These are phyloP conservation scores for Glycine soja DNA, from an alignment of 306 rosid genomes.

Conservation along the genomic window DNA sequence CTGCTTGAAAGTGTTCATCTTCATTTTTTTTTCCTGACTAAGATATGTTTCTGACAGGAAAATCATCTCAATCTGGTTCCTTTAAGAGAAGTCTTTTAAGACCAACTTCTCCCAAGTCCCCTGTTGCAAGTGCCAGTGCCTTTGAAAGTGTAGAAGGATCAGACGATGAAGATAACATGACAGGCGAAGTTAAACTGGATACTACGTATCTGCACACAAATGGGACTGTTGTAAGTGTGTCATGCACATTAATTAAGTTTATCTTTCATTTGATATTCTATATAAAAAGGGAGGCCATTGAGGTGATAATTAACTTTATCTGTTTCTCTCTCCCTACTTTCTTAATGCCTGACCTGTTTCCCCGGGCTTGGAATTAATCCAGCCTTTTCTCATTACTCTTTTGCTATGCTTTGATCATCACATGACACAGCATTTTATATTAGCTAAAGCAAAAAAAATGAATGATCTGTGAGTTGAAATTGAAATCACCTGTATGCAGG, in stretches of 20 bases:
- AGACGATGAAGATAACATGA: slow-evolving; percentile 73
- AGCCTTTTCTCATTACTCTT: slow-evolving; percentile 6
- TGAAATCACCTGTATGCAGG: slow-evolving; percentile 61
- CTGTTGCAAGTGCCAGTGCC: slow-evolving; percentile 93
- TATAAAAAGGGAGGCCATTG: slow-evolving; percentile 11
- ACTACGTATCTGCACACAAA: slow-evolving; percentile 67
- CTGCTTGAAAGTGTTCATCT: slow-evolving; percentile 30
- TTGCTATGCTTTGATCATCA: not conserved
- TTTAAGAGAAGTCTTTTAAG: slow-evolving; percentile 67
- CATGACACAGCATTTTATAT: slow-evolving; percentile 28
- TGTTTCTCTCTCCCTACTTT: slow-evolving; percentile 4
- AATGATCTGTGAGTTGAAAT: slow-evolving; percentile 36
- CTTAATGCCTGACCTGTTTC: slow-evolving; percentile 6
- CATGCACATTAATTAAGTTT: slow-evolving; percentile 9
- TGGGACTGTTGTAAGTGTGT: slow-evolving; percentile 78
- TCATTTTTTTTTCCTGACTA: slow-evolving; percentile 25
- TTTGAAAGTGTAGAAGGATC: slow-evolving; percentile 94
- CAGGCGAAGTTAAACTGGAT: slow-evolving; percentile 60
- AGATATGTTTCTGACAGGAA: slow-evolving; percentile 64
- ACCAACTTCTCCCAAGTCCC: slow-evolving; percentile 87
- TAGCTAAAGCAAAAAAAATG: slow-evolving; percentile 4
- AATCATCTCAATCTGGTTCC: slow-evolving; percentile 58
- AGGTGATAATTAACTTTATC: not conserved
- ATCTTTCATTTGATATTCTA: slow-evolving; percentile 27
- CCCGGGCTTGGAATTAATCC: slow-evolving; percentile 19